Evolutionary conservation across 1,284 basidiomycete genomes (phyloP), one percentile per base, ranked within the genome.

Genomic region (Mycosarcoma maydis): DNA sequence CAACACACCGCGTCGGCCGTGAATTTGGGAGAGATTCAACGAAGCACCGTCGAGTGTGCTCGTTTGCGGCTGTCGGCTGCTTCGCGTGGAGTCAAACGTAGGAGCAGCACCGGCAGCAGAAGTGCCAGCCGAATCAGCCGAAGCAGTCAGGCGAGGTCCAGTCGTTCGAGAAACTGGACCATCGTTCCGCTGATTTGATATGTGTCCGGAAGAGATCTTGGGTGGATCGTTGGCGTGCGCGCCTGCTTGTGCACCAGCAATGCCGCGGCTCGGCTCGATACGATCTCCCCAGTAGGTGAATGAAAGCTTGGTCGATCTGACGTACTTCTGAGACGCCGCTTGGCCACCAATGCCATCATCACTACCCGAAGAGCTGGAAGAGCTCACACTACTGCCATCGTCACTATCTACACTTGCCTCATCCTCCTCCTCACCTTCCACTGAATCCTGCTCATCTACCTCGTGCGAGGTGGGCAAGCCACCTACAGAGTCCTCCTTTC

Each of bases 221-320:
- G 20, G 6, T 10, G 41, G 55, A 3, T 16, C 32, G 17, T 29
- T 22, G 1, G 27, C n/a, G 11, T 23, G 36, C 4, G 16, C n/a
- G 22, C 10, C 48, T 1, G 50, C 16, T n/a, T 48, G 45, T 14
- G 27, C 32, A 11, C 50, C 61, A n/a, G 50, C 41, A 3, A 65
- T 32, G 10, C 46, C 42, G n/a, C 50, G 54, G 4, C 55, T 36
- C n/a, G 71, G 71, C 55, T 73, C 71, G 39, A 76, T 50, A 13
- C 55, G 50, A 32, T 73, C 72, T 22, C 75, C 75, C 65, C 73
- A 68, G 47, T 77, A 77, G 4, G 73, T 72, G 44, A 77, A 77
- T 4, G 72, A 75, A 6, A 77, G 57, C 54, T 75, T 77, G 29
- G 62, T 61, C 32, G 73, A 64, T 3, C 75, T 46, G n/a, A 76